Evolutionary conservation across 441 rosid species (phyloP).

Genomic region (Breynia disticha): DNA sequence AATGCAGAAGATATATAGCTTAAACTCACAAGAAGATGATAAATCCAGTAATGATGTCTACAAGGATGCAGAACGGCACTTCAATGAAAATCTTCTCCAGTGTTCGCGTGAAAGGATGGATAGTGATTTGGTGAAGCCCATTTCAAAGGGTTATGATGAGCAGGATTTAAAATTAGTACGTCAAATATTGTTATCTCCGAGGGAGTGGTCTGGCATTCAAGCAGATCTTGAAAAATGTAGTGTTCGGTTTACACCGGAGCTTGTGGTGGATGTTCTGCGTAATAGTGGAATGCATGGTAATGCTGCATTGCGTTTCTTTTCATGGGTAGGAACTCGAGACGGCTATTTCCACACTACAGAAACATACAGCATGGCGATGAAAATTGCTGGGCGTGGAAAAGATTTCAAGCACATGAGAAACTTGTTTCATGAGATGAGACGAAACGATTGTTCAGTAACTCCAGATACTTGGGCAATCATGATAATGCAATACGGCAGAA

Average conservation of each 20-base stretch:
- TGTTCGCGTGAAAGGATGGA: slow-evolving; percentile 12
- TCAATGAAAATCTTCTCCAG: slow-evolving; percentile 15
- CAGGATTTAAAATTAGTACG: slow-evolving; percentile 41
- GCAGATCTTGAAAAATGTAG: slow-evolving; percentile 42
- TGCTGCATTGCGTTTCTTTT: slow-evolving; percentile 50
- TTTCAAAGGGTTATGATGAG: slow-evolving; percentile 23
- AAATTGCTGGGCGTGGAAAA: slow-evolving; percentile 67
- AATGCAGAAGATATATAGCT: slow-evolving; percentile 29
- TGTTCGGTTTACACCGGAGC: slow-evolving; percentile 49
- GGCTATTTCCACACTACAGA: slow-evolving; percentile 55
- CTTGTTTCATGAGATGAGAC: slow-evolving; percentile 71
- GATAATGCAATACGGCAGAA: slow-evolving; percentile 78
- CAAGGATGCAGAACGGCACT: slow-evolving; percentile 8
- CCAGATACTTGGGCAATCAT: slow-evolving; percentile 76
- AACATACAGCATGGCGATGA: slow-evolving; percentile 78
- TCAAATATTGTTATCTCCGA: slow-evolving; percentile 31
- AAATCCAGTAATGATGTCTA: slow-evolving; percentile 13
- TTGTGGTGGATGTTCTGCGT: slow-evolving; percentile 41
- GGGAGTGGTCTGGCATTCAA: slow-evolving; percentile 22
- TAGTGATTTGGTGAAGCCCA: slow-evolving; percentile 14
- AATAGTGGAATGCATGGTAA: slow-evolving; percentile 41
- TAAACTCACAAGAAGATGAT: slow-evolving; percentile 14
- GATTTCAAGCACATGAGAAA: slow-evolving; percentile 76
- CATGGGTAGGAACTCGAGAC: slow-evolving; percentile 57
- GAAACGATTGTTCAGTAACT: slow-evolving; percentile 47